Percentiles rank a stretch among this genome's conserved stretches.
These are phyloP conservation scores for Stygiomarasmius scandens DNA, from an alignment of 1,284 basidiomycete species.

Conservation along the genomic window DNA sequence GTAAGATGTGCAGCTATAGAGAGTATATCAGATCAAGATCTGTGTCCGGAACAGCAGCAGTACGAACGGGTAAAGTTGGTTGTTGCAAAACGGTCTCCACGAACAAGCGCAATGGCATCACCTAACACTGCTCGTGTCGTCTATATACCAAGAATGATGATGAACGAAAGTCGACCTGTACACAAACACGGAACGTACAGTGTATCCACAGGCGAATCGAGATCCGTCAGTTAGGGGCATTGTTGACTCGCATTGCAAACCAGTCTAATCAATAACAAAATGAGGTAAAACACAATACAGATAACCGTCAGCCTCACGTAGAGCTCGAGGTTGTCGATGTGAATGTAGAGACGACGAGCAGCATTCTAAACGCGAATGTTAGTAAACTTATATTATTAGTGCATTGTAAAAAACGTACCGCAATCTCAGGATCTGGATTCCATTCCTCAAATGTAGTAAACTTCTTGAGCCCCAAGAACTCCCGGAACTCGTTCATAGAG, in stretches of 20 bases:
- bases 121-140: constrained; percentile 43
- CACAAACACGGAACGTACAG: constrained; percentile 33
- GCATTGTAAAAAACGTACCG: constrained; percentile 22
- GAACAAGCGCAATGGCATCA: constrained; percentile 58
- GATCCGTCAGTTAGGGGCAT: constrained; percentile 52
- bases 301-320: constrained; percentile 35
- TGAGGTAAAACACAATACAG: background rate
- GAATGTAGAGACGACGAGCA: constrained; percentile 52
- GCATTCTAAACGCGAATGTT: constrained; percentile 29
- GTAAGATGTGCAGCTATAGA: constrained; percentile 47
- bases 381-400: background rate
- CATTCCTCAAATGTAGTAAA: constrained; percentile 55
- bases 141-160: constrained; percentile 18
- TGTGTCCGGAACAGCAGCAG: constrained; percentile 17
- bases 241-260: constrained; percentile 53
- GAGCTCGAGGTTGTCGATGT: constrained; percentile 56
- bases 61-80: constrained; percentile 47
- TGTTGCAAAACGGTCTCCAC: constrained; percentile 50
- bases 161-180: background rate
- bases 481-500: constrained; percentile 62
- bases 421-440: constrained; percentile 54
- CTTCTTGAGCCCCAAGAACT: constrained; percentile 49
- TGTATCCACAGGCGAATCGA: constrained; percentile 53
- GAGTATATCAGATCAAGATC: background rate
- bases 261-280: constrained; percentile 37